These are phyloP conservation scores for Amanita jacksonii DNA, from an alignment of 768 basidiomycete species.

Conservation along the genomic window DNA sequence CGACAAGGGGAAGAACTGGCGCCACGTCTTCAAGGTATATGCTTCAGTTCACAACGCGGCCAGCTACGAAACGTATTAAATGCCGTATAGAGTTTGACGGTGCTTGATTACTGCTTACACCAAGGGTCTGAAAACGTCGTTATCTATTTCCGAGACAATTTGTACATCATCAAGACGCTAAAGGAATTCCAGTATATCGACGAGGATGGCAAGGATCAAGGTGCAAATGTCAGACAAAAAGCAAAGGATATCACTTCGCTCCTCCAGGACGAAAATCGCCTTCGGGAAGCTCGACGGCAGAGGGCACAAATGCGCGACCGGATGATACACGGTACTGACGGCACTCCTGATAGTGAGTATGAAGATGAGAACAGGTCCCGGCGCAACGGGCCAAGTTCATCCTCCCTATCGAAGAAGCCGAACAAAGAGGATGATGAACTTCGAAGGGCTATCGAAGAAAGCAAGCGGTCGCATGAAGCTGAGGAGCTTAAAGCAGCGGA, in stretches of 20 bases:
- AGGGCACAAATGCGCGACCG: slow-evolving; percentile 92
- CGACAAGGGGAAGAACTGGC: slow-evolving; percentile 99
- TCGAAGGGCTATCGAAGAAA: slow-evolving; percentile 79
- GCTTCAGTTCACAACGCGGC: background rate
- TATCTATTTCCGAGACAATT: slow-evolving; percentile 94
- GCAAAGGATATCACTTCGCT: slow-evolving; percentile 98
- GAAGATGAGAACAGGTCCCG: slow-evolving; percentile 39
- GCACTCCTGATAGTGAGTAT: slow-evolving; percentile 20
- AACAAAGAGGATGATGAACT: slow-evolving; percentile 77
- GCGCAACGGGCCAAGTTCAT: slow-evolving; percentile 16
- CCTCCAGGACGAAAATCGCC: slow-evolving; percentile 73
- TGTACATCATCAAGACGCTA: slow-evolving; percentile 97
- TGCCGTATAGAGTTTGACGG: slow-evolving; percentile 62
- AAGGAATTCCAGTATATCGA: slow-evolving; percentile 98
- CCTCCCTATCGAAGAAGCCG: slow-evolving; percentile 19
- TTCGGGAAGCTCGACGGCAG: slow-evolving; percentile 76
- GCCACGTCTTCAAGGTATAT: slow-evolving; percentile 96
- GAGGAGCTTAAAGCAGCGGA: slow-evolving; percentile 58
- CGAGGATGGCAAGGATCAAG: slow-evolving; percentile 93
- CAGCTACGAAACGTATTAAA: slow-evolving; percentile 5
- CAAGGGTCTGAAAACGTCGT: slow-evolving; percentile 98
- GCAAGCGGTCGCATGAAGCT: slow-evolving; percentile 61
- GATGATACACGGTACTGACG: slow-evolving; percentile 61
- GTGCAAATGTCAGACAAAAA: slow-evolving; percentile 95
- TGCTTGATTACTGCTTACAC: slow-evolving; percentile 93